phyloP scores from a whole-genome alignment of 495 filamentous ascomycete genomes.

The Talaromyces stipitatus region DNA sequence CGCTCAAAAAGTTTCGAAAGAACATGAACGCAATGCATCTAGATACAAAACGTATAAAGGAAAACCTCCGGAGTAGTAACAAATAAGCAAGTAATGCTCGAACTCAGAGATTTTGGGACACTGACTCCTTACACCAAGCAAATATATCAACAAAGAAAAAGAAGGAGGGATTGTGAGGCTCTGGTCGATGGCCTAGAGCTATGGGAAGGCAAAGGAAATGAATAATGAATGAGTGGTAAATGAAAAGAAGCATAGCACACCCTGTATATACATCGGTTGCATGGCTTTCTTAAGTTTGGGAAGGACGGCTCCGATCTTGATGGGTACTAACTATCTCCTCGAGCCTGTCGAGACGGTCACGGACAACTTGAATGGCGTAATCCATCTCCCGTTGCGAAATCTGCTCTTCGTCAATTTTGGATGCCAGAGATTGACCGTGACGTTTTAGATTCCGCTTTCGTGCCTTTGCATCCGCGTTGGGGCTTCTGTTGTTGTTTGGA shows the following conservation, averaged over 20 bases:
- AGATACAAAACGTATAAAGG: background rate
- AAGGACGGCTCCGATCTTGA: slow-evolving; percentile 18
- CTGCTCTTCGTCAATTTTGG: slow-evolving; percentile 54
- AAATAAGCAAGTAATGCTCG: background rate
- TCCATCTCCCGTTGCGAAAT: slow-evolving; percentile 77
- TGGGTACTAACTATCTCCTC: slow-evolving; percentile 62
- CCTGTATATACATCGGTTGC: background rate
- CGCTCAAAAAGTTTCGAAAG: background rate
- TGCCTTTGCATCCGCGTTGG: slow-evolving; percentile 16
- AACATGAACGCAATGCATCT: background rate
- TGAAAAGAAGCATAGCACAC: background rate
- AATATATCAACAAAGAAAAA: background rate
- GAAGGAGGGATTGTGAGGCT: background rate
- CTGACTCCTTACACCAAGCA: background rate
- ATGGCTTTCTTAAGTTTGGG: slow-evolving; percentile 5
- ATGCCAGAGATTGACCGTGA: slow-evolving; percentile 24
- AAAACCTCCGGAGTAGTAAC: background rate
- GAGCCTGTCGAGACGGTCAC: slow-evolving; percentile 68
- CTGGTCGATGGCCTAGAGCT: background rate
- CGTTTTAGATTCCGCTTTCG: slow-evolving; percentile 12
- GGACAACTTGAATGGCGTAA: slow-evolving; percentile 76
- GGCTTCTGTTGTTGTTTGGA: slow-evolving; percentile 20
- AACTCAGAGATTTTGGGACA: background rate
- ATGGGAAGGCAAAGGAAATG: background rate
- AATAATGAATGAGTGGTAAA: background rate